Conservation (phyloP, 2,329 filamentous ascomycete genomes). For the Graphium sp. region DNA sequence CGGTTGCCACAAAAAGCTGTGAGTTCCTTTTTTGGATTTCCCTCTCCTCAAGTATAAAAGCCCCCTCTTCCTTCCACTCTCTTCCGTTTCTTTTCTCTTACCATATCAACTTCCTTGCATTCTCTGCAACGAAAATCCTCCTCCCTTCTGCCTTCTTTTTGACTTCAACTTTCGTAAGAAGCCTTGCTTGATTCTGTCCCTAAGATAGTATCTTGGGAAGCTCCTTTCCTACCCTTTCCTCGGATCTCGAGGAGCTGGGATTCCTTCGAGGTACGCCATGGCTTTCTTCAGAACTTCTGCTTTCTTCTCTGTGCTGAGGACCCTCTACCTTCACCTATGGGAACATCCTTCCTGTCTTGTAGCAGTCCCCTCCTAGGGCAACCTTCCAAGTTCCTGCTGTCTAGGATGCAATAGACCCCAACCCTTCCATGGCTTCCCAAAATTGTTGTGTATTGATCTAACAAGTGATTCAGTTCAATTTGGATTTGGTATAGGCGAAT, state of each 20-base stretch:
- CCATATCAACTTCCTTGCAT: conserved; percentile 3
- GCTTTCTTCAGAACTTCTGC: not conserved
- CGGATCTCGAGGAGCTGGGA: too few relatives aligned
- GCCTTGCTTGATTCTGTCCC: not conserved
- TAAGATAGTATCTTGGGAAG: not conserved
- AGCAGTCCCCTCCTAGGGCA: too few relatives aligned
- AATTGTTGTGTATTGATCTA: too few relatives aligned
- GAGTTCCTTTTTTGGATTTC: too few relatives aligned
- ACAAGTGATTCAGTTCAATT: too few relatives aligned
- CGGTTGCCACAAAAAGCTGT: too few relatives aligned
- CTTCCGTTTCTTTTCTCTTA: conserved; percentile 5
- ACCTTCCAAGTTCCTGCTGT: too few relatives aligned
- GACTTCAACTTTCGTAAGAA: conserved; percentile 1
- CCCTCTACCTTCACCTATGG: not conserved
- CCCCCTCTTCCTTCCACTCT: conserved; percentile 1
- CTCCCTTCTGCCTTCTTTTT: conserved; percentile 1
- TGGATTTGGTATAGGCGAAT: too few relatives aligned
- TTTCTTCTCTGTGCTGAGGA: not conserved
- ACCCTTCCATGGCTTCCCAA: too few relatives aligned
- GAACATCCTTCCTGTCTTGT: too few relatives aligned
- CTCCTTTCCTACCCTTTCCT: not conserved
- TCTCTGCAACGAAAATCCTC: not conserved
- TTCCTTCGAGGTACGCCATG: not conserved
- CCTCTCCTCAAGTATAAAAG: not conserved
- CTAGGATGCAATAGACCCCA: too few relatives aligned